Evolutionary conservation across 345 rosid genomes (phyloP), one percentile per base, ranked within the genome.

Genomic region (Aurinia saxatilis): DNA sequence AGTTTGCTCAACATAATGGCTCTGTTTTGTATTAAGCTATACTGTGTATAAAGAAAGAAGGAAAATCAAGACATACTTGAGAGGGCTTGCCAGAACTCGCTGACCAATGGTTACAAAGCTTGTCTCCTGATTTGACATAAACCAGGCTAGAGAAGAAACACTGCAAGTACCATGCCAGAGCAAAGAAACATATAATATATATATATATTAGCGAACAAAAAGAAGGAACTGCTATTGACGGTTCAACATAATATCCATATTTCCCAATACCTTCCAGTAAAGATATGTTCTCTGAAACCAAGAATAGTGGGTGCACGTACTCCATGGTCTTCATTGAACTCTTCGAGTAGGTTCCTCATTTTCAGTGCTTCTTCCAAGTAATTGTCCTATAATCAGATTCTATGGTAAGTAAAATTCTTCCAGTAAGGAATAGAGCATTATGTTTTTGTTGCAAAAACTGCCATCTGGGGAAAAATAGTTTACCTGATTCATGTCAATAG

Each of bases 401-500:
- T 18, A 46, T 10, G 46, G 50, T 42, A 30, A 69, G 64, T 53
- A 36, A 67, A 47, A 51, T 19, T 21, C 50, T 69, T 34, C 66
- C 25, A 60, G 47, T 52, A 53, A 11, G n/a, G 5, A 29, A 30
- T 49, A 31, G 25, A 50, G 25, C 21, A 48, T 8, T 34, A 63
- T 38, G 45, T 11, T 42, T 37, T 21, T 55, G 5, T 29, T 50
- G 60, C 18, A 25, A 7, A 36, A 25, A 25, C 7, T 62, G 36
- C 8, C 27, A 0, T 19, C 39, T 21, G 35, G 60, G 38, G 31
- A 5, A 27, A 19, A 30, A 19, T 47, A 50, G 17, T 54, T 70
- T 71, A 84, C 97, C 83, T 93, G 99, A 75, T 93, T 90, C 97
- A 93, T 93, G 78, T 93, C 99, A 75, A 93, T 93, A 47, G 95